Conservation (phyloP, 1,284 basidiomycete genomes). For the Ganoderma sp. region DNA sequence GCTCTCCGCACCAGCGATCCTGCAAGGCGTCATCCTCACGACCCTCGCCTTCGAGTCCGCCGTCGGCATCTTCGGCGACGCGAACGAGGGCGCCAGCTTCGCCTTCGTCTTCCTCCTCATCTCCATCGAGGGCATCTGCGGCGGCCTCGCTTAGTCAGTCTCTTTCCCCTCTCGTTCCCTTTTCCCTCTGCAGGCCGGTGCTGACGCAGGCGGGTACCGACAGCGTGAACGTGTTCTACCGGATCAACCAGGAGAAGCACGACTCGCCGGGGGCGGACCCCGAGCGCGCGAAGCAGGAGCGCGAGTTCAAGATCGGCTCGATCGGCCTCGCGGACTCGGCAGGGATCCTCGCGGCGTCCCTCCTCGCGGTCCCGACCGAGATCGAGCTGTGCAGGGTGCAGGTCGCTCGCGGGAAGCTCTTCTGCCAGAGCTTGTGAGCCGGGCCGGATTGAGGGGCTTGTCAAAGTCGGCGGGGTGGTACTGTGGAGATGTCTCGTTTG, state of each 20-base stretch:
- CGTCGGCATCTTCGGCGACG: constrained; percentile 63
- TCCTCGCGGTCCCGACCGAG: constrained; percentile 88
- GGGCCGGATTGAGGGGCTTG: not conserved
- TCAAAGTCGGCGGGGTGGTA: not conserved
- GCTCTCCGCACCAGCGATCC: constrained; percentile 75
- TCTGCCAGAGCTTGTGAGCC: constrained; percentile 72
- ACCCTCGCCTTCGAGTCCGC: constrained; percentile 71
- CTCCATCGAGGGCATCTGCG: constrained; percentile 86
- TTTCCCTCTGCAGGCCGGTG: not conserved
- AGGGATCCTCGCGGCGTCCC: constrained; percentile 80
- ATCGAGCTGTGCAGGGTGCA: constrained; percentile 78
- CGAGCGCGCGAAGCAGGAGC: constrained; percentile 72
- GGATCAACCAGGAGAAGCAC: constrained; percentile 76
- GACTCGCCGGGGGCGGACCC: constrained; percentile 50
- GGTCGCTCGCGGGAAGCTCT: constrained; percentile 69
- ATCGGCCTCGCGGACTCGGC: constrained; percentile 79
- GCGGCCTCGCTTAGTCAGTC: constrained; percentile 89
- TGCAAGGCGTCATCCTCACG: constrained; percentile 70
- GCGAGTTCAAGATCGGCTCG: constrained; percentile 89
- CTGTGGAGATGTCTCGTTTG: no score
- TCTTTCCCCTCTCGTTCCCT: constrained; percentile 8
- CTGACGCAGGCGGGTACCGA: constrained; percentile 10
- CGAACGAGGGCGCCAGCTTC: constrained; percentile 61
- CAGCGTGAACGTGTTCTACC: constrained; percentile 89
- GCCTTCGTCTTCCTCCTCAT: constrained; percentile 78